Evolutionary conservation across 192 early-diverging fungal genomes (phyloP), one percentile per base, ranked within the genome.

Genomic region (Phlyctochytrium arcticum): DNA sequence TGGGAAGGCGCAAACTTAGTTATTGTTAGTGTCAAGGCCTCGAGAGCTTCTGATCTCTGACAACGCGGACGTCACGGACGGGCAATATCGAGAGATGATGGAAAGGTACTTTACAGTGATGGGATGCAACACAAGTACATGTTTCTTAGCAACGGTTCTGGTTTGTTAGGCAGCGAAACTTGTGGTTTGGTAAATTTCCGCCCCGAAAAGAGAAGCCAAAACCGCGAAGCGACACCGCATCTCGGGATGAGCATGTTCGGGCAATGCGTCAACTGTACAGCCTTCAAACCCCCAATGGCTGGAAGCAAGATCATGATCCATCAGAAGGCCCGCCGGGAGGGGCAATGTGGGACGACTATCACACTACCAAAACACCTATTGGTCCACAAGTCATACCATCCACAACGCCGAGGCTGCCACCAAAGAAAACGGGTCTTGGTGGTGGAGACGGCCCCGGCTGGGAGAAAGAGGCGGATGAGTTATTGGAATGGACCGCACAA

Each of bases 381-480:
- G n/a, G n/a, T n/a, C n/a, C n/a, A n/a, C n/a, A n/a, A n/a, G n/a
- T n/a, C n/a, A n/a, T n/a, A n/a, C n/a, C n/a, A n/a, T n/a, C n/a
- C n/a, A n/a, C n/a, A n/a, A n/a, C n/a, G n/a, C n/a, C n/a, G n/a
- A n/a, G n/a, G n/a, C n/a, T n/a, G 42, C 56, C 24, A 65, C 32
- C 27, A 67, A 42, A 47, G 42, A 37, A 32, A 35, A 3, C 5
- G 6, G 26, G 59, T 9, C n/a, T n/a, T 9, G 39, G 23, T 29
- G 2, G 1, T 17, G 42, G 50, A 24, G 50, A 24, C 10, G n/a
- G 17, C 19, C 19, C 17, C 1, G 71, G 75, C 6, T 80, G 78
- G 78, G 78, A 74, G 44, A 49, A 54, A 31, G 78, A 80, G 33
- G 78, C 71, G 9, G 66, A 77, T 8, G 68, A 57, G 27, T 50